These are phyloP conservation scores for Ophiosphaerella herpotricha DNA, from an alignment of 2,329 filamentous ascomycete genomes.

Conservation along the genomic window DNA sequence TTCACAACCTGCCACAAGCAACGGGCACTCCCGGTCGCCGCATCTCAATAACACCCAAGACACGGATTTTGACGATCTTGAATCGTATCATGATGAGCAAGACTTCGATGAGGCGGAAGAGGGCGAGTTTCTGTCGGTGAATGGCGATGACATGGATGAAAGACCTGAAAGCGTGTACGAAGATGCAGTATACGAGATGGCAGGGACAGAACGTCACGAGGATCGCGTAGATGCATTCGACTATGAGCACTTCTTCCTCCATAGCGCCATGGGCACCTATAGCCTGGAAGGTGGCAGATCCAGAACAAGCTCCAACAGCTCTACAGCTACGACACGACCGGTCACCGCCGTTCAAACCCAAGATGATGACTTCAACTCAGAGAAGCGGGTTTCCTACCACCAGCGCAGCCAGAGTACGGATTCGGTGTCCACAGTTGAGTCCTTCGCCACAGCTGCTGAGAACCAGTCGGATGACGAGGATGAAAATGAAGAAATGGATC, in stretches of 20 bases:
- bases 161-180: constrained; percentile 49
- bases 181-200: constrained; percentile 49
- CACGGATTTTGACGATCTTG: constrained; percentile 22
- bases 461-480: constrained; percentile 46
- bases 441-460: constrained; percentile 68
- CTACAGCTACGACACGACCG: constrained; percentile 56
- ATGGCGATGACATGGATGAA: constrained; percentile 31
- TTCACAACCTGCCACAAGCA: not conserved
- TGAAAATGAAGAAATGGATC: constrained; percentile 50
- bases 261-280: constrained; percentile 85
- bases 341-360: constrained; percentile 32
- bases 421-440: constrained; percentile 64
- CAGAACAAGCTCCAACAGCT: constrained; percentile 59
- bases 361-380: constrained; percentile 16
- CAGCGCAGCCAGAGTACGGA: constrained; percentile 61
- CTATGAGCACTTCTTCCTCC: constrained; percentile 93
- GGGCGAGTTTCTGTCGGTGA: constrained; percentile 44
- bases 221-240: constrained; percentile 95
- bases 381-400: constrained; percentile 44
- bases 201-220: constrained; percentile 69
- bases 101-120: constrained; percentile 45
- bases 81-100: constrained; percentile 23
- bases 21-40: constrained; percentile 3
- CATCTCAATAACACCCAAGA: constrained; percentile 33
- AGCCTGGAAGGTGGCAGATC: constrained; percentile 60